phyloP scores from a whole-genome alignment of 768 basidiomycete species.

The Rhodotorula sphaerocarpa region DNA sequence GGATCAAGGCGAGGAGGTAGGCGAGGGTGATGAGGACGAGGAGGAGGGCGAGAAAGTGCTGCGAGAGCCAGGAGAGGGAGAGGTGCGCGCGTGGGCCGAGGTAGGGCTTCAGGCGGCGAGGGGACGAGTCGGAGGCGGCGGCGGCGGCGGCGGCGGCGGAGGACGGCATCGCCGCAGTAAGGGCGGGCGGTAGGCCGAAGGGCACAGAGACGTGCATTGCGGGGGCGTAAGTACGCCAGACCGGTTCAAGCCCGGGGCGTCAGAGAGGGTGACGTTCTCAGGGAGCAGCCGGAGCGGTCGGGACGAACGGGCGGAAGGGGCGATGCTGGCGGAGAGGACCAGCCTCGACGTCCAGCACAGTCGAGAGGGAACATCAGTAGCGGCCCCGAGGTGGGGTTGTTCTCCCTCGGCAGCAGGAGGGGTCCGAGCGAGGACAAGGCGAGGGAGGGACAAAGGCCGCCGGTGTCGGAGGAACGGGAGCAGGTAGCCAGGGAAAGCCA shows the following conservation, averaged over 20 bases:
- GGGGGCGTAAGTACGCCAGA: too few relatives aligned
- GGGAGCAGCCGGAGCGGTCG: too few relatives aligned
- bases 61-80: constrained; percentile 35
- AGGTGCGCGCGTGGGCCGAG: constrained; percentile 29
- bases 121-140: not conserved
- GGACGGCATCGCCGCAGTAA: not conserved
- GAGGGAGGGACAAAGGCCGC: not conserved
- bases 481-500: too few relatives aligned
- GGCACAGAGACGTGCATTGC: not conserved
- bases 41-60: constrained; percentile 30
- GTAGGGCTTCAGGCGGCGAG: constrained; percentile 17
- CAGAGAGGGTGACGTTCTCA: too few relatives aligned
- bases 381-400: too few relatives aligned
- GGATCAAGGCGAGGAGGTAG: constrained; percentile 19
- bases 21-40: constrained; percentile 30
- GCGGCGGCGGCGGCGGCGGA: not conserved
- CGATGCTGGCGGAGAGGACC: too few relatives aligned
- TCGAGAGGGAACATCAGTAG: too few relatives aligned
- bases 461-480: too few relatives aligned
- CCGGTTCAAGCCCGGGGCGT: too few relatives aligned
- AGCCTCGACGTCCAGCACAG: too few relatives aligned
- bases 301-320: too few relatives aligned
- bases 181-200: not conserved
- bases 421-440: not conserved
- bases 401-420: too few relatives aligned